These are phyloP conservation scores for Coemansia sp. DNA, from an alignment of 192 early-diverging fungal genomes.

Conservation along the genomic window DNA sequence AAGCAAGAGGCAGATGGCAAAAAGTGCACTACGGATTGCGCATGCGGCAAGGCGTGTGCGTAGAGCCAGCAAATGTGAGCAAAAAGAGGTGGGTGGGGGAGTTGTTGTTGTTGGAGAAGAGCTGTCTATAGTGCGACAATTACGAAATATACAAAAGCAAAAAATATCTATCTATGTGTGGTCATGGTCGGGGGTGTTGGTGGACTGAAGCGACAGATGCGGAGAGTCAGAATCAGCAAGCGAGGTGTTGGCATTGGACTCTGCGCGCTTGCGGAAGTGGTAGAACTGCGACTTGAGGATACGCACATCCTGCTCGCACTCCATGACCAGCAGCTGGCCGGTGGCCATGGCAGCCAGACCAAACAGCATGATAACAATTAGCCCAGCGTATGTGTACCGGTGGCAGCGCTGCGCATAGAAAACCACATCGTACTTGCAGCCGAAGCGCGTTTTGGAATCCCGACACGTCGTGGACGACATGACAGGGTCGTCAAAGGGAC, in stretches of 20 bases:
- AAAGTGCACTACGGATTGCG: background rate
- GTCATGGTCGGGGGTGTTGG: background rate
- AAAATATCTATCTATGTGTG: background rate
- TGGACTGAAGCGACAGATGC: background rate
- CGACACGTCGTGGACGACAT: conserved; percentile 24
- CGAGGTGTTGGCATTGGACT: conserved; percentile 12
- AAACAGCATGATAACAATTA: conserved; percentile 32
- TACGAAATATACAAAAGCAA: background rate
- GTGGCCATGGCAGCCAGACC: conserved; percentile 24
- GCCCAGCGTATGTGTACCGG: conserved; percentile 39
- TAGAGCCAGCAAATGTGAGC: background rate
- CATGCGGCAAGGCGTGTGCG: background rate
- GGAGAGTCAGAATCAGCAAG: conserved; percentile 1
- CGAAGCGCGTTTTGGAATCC: conserved; percentile 15
- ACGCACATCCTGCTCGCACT: conserved; percentile 25
- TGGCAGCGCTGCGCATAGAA: conserved; percentile 33
- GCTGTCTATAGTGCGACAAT: background rate
- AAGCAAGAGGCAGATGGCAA: background rate
- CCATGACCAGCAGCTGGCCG: conserved; percentile 24
- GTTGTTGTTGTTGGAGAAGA: background rate
- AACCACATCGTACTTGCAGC: conserved; percentile 38
- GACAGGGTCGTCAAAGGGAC: conserved; percentile 27
- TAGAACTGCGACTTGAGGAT: conserved; percentile 21
- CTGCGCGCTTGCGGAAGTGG: conserved; percentile 23
- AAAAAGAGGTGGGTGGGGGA: background rate